Conservation (phyloP, 768 basidiomycete species). For the Auriculariales sp. region DNA sequence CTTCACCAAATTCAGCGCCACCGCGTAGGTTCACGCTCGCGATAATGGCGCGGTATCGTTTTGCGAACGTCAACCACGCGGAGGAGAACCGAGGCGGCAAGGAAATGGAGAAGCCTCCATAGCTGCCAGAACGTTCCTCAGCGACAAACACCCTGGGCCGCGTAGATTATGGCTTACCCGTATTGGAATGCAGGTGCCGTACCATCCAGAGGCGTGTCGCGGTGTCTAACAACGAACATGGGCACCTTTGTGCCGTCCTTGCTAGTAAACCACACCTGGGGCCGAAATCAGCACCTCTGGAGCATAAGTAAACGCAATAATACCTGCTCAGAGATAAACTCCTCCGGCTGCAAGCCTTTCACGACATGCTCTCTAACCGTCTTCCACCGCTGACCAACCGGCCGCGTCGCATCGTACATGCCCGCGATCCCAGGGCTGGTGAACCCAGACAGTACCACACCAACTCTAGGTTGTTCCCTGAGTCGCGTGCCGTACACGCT, state of each 20-base stretch:
- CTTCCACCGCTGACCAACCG: slow-evolving; percentile 35
- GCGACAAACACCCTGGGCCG: neutral
- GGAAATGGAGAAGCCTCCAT: slow-evolving; percentile 68
- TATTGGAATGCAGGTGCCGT: slow-evolving; percentile 68
- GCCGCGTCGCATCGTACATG: slow-evolving; percentile 38
- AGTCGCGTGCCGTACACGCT: slow-evolving; percentile 27
- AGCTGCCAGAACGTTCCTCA: slow-evolving; percentile 26
- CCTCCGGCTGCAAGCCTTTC: slow-evolving; percentile 44
- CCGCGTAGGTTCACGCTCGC: slow-evolving; percentile 31
- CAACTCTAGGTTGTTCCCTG: slow-evolving; percentile 44
- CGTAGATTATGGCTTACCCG: slow-evolving; percentile 26
- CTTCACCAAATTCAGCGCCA: slow-evolving; percentile 68
- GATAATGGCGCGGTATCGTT: slow-evolving; percentile 40
- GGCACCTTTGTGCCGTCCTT: slow-evolving; percentile 72
- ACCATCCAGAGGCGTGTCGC: slow-evolving; percentile 53
- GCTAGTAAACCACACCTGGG: slow-evolving; percentile 59
- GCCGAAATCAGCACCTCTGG: neutral
- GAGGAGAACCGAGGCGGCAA: slow-evolving; percentile 62
- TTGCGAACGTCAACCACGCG: slow-evolving; percentile 55
- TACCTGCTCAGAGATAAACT: slow-evolving; percentile 58
- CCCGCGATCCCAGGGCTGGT: slow-evolving; percentile 55
- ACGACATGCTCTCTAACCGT: slow-evolving; percentile 44
- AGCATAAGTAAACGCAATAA: neutral
- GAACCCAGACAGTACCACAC: slow-evolving; percentile 50
- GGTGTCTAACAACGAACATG: slow-evolving; percentile 75